Base-by-base conservation (phyloP, 1,139 yeast genomes). In the Lodderomyces beijingensis region DNA sequence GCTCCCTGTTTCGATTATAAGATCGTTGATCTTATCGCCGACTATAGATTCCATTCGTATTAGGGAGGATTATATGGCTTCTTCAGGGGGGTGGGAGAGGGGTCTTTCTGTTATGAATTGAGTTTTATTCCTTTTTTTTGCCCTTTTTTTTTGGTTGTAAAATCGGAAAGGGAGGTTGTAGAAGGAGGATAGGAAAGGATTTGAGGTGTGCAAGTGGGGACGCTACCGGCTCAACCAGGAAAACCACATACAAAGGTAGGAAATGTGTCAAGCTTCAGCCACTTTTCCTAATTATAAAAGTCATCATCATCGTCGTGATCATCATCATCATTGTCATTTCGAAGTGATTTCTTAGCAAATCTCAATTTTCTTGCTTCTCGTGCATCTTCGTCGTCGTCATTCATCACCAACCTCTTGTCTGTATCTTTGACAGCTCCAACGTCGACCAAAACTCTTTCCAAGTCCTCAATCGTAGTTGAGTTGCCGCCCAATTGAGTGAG, bases 401-500 rank as follows among this genome's bases (percentile, higher is more conserved):
- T 85, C 21, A 72, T 69, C 4, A 65, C 45, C 35, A 89, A 62
- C 40, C 97, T 64, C 37, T 73, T 68, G 53, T 89, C 97, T 12
- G 68, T 62, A 30, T 70, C 73, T 35, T 69, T 65, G 2, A 88
- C 77, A 0, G 89, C 86, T 2, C 76, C 78, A 6, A 76, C 56
- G 30, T 70, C 74, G 17, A 85, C 81, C 48, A 89, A 58, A 16
- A 85, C 70, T 30, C 63, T 65, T 55, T 88, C 96, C 29, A 91
- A 49, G 54, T 89, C 97, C 28, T 61, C 59, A 18, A 79, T 29
- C 16, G 63, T 73, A 3, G 95, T 77, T 33, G 82, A 77, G 51
- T 82, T 83, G 1, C 98, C 97, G 4, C 95, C 96, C 34, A 91
- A 57, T 47, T 81, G 79, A 5, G 84, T 70, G 48, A 91, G 66